Conservation (phyloP, 768 basidiomycete species). For the Podaxis mareebaensis region DNA sequence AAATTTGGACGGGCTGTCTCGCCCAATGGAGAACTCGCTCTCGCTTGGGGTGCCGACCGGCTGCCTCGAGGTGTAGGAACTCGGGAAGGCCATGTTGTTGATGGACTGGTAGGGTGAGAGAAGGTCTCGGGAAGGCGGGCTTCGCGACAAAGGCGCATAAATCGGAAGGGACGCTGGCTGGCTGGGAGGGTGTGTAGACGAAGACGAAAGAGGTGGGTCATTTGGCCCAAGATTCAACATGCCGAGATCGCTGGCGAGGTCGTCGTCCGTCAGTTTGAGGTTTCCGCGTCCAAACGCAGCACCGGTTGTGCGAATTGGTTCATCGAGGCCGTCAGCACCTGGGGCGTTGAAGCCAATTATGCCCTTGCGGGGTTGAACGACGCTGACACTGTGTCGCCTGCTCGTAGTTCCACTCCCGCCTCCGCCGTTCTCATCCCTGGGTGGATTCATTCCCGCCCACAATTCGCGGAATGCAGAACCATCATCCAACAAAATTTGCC, state of each 20-base stretch:
- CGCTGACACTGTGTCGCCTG: conserved; percentile 78
- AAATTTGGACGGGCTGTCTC: conserved; percentile 35
- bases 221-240: conserved; percentile 56
- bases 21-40: conserved; percentile 51
- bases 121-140: conserved; percentile 56
- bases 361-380: conserved; percentile 72
- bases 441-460: conserved; percentile 71
- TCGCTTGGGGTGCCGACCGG: conserved; percentile 64
- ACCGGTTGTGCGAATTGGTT: conserved; percentile 32
- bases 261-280: conserved; percentile 75
- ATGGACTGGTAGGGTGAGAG: conserved; percentile 57
- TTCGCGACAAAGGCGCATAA: conserved; percentile 68
- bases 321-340: conserved; percentile 40
- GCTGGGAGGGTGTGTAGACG: conserved; percentile 55
- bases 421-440: conserved; percentile 60
- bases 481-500: conserved; percentile 75
- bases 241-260: conserved; percentile 72
- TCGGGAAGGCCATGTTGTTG: conserved; percentile 57
- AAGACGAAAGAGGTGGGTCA: conserved; percentile 37
- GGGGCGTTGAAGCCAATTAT: conserved; percentile 71
- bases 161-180: conserved; percentile 79
- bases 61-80: conserved; percentile 48
- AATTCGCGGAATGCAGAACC: conserved; percentile 71
- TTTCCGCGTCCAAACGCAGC: conserved; percentile 50
- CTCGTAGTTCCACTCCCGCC: conserved; percentile 81